Conservation (phyloP, 2,329 filamentous ascomycete species). For the Helotiales sp. region DNA sequence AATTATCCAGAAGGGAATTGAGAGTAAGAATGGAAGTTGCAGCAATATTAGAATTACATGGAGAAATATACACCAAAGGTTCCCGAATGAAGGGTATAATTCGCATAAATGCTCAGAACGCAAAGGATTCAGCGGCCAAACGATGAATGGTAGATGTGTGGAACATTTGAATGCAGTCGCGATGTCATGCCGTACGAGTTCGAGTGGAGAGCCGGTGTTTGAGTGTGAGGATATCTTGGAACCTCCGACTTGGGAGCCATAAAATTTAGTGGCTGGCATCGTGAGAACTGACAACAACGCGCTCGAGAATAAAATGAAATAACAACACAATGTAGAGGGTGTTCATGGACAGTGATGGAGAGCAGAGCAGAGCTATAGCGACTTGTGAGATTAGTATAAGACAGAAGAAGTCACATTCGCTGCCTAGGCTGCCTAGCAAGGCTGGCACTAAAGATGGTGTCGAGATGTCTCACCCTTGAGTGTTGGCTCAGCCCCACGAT, state of each 20-base stretch:
- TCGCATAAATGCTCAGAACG: slow-evolving; percentile 61
- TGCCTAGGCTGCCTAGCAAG: slow-evolving; percentile 1
- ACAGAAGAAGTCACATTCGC: background rate
- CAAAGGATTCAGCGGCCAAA: slow-evolving; percentile 57
- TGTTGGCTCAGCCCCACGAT: background rate
- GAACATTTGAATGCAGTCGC: slow-evolving; percentile 37
- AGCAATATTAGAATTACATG: slow-evolving; percentile 59
- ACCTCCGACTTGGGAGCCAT: slow-evolving; percentile 59
- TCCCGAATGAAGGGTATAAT: slow-evolving; percentile 57
- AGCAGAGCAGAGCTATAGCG: background rate
- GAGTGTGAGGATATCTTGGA: slow-evolving; percentile 58
- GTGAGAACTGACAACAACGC: background rate
- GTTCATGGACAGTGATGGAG: background rate
- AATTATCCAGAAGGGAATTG: slow-evolving; percentile 51
- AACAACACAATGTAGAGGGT: background rate
- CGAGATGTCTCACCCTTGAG: background rate
- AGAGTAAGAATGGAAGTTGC: slow-evolving; percentile 62
- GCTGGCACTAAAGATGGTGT: background rate
- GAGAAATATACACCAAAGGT: slow-evolving; percentile 55
- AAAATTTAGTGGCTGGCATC: slow-evolving; percentile 47
- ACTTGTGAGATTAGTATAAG: background rate
- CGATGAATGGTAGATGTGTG: slow-evolving; percentile 53
- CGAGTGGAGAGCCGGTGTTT: slow-evolving; percentile 50
- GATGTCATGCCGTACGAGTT: slow-evolving; percentile 41
- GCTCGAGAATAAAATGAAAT: background rate